Evolutionary conservation across 2,329 filamentous ascomycete genomes (phyloP), one percentile per base, ranked within the genome.

Genomic region (Cercospora sojina): DNA sequence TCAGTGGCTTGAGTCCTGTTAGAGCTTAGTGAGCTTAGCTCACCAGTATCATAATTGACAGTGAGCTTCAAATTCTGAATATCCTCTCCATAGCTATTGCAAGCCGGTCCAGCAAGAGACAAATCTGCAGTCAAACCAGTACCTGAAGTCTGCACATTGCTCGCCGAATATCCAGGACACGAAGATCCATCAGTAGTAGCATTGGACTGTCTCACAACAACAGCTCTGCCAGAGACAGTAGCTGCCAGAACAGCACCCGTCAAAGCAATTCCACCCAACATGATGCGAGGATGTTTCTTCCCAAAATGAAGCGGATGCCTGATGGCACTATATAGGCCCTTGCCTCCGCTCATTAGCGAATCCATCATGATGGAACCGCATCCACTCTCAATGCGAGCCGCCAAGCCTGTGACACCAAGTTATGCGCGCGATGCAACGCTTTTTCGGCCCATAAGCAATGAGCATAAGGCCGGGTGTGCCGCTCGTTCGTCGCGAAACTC

Each of bases 81-180:
- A 35, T 77, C 75, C 41, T 71, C 74, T 16, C 75, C 75, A 60
- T 75, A 77, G 10, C 70, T 70, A 53, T 77, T 74, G 57, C 74
- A 77, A 8, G 69, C 70, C 35, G 62, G 25, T 38, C 75, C 75
- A 32, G 73, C 73, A 16, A 77, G 51, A 2, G 69, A 68, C 23
- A 77, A 64, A 59, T 76, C 74, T 16, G 75, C 75, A 5, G 65
- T 73, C 25, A 77, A 43, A 20, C 72, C 73, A 20, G 67, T 66
- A 23, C 32, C 59, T 31, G 59, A 72, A 29, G 75, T 64, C 35
- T 67, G 57, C 3, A 76, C 69, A 62, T 75, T 74, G 25, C 67
- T 73, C n/a, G 75, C 74, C 41, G 60, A 71, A 65, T 77, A 77
- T 25, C 75, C 75, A 1, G 75, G 71, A 23, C 74, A 77, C 3